Conservation (phyloP, 2,329 filamentous ascomycete species). For the Canariomyces notabilis region DNA sequence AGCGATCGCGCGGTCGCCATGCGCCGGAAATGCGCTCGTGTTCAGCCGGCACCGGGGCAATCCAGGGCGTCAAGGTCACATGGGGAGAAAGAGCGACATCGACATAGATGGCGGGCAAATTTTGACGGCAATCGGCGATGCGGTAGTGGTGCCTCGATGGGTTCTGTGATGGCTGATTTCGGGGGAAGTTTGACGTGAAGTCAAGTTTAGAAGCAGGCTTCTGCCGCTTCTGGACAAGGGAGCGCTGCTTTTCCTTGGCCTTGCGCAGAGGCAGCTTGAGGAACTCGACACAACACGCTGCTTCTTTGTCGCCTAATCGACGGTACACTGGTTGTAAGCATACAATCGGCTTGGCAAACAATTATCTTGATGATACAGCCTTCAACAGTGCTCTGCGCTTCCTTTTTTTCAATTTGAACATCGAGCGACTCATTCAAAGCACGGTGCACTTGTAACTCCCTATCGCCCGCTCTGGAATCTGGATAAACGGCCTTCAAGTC, state of each 20-base stretch:
- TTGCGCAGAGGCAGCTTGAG: not conserved
- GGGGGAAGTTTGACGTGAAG: slow-evolving; percentile 52
- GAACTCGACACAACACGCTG: not conserved
- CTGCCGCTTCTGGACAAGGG: slow-evolving; percentile 28
- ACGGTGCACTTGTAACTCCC: slow-evolving; percentile 1
- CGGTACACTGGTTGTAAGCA: not conserved
- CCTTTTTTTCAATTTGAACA: not conserved
- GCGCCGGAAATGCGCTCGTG: slow-evolving; percentile 49
- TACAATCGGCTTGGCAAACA: not conserved
- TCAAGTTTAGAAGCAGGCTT: slow-evolving; percentile 42
- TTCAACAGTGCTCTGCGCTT: not conserved
- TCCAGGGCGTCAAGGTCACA: slow-evolving; percentile 45
- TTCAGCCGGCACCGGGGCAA: slow-evolving; percentile 44
- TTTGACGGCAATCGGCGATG: slow-evolving; percentile 39
- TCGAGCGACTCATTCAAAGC: not conserved
- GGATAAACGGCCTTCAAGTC: not conserved
- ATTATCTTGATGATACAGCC: not conserved
- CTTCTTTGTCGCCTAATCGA: slow-evolving; percentile 7
- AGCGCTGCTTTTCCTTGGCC: slow-evolving; percentile 16
- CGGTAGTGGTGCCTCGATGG: slow-evolving; percentile 47
- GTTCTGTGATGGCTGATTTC: slow-evolving; percentile 44
- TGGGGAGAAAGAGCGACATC: slow-evolving; percentile 46
- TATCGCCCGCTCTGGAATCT: not conserved
- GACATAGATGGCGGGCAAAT: slow-evolving; percentile 43
- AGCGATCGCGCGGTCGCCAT: slow-evolving; percentile 50